A percentile compares a stretch with the other conserved stretches of the same genome.
Evolutionary conservation across 1,284 basidiomycete genomes (phyloP).

Genomic region (Sanghuangporus baumii): DNA sequence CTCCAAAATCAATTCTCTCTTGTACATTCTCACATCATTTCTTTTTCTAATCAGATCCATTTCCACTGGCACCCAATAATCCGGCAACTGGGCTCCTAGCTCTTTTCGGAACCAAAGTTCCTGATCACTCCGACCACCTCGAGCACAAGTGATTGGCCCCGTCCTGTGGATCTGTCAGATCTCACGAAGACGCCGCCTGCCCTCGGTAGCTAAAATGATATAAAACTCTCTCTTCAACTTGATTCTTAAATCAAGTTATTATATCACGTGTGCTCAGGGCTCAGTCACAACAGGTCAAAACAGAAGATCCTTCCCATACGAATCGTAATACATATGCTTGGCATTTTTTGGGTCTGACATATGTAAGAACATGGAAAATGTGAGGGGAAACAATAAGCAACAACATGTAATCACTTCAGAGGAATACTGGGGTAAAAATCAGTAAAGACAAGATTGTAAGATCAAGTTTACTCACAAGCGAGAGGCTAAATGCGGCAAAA

Average conservation of each 20-base stretch:
- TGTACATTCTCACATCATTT: neutral
- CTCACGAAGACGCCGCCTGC: neutral
- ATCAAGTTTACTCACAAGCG: slow-evolving; percentile 50
- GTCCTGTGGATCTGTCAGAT: neutral
- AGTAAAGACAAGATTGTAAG: slow-evolving; percentile 11
- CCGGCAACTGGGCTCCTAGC: neutral
- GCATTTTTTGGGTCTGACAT: neutral
- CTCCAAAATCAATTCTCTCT: neutral
- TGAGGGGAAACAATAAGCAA: neutral
- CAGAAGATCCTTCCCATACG: neutral
- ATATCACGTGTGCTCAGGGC: neutral
- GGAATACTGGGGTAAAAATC: slow-evolving; percentile 47
- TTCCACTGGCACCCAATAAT: neutral
- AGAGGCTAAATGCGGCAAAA: slow-evolving; percentile 40
- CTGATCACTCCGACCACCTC: neutral
- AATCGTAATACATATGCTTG: neutral
- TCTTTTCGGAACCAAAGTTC: neutral
- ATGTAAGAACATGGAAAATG: neutral
- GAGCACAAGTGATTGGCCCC: neutral
- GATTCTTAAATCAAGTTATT: neutral
- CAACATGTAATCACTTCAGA: slow-evolving; percentile 56
- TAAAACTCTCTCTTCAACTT: neutral
- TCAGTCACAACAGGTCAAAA: neutral
- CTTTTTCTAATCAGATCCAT: neutral
- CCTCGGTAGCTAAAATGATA: neutral